These are phyloP conservation scores for Neofusicoccum laricinum DNA, from an alignment of 2,329 filamentous ascomycete species.

Conservation along the genomic window DNA sequence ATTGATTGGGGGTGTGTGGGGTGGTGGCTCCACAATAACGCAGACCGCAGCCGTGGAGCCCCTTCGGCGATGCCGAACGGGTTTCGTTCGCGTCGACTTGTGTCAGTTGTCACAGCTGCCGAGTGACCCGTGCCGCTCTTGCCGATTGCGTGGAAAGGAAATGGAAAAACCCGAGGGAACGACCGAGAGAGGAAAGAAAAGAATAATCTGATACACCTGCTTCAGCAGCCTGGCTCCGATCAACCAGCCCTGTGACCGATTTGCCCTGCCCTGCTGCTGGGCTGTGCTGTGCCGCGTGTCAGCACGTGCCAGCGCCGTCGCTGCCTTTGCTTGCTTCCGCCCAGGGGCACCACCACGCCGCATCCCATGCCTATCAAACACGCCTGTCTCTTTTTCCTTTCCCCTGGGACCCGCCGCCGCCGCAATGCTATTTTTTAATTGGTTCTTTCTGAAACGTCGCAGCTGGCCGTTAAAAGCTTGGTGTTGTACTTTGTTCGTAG, in stretches of 20 bases:
- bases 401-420: not conserved
- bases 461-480: slow-evolving; percentile 1
- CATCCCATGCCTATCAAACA: not conserved
- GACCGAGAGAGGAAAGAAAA: not conserved
- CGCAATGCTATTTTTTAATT: not conserved
- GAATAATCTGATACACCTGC: not conserved
- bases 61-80: slow-evolving; percentile 9
- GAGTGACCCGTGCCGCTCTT: slow-evolving; percentile 1
- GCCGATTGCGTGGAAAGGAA: not conserved
- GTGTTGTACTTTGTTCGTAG: not conserved
- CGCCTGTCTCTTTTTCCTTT: not conserved
- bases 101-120: slow-evolving; percentile 5
- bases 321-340: not conserved
- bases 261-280: not conserved
- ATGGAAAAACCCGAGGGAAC: no score
- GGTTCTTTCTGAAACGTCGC: slow-evolving; percentile 4
- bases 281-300: not conserved
- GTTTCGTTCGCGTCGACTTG: not conserved
- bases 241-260: not conserved
- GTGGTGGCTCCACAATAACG: no score
- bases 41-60: not conserved
- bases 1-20: no score
- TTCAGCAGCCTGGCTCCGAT: not conserved
- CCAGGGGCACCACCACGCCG: not conserved
- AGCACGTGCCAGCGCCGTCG: not conserved